Conservation (phyloP, 208 protist genomes). For the Wallacemonas sp. region DNA sequence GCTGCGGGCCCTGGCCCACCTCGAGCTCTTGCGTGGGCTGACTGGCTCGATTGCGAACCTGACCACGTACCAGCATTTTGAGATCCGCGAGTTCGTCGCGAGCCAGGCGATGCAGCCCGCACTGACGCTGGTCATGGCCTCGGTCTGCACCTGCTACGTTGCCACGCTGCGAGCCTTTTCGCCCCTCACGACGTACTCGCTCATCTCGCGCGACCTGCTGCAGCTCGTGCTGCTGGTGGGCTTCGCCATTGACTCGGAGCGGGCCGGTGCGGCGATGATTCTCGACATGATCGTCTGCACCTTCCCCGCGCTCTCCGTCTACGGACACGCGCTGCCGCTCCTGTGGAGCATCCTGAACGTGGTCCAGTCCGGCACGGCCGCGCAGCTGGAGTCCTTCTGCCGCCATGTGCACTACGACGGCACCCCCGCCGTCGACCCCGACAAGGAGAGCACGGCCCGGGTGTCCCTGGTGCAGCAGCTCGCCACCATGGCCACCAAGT, state of each 20-base stretch:
- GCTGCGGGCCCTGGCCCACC: slow-evolving; percentile 53
- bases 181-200: slow-evolving; percentile 45
- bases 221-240: slow-evolving; percentile 75
- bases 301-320: slow-evolving; percentile 61
- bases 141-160: slow-evolving; percentile 63
- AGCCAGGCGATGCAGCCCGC: slow-evolving; percentile 48
- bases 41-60: slow-evolving; percentile 75
- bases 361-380: slow-evolving; percentile 45
- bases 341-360: slow-evolving; percentile 78
- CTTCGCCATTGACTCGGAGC: slow-evolving; percentile 74
- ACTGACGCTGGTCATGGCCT: slow-evolving; percentile 38
- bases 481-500: slow-evolving; percentile 45
- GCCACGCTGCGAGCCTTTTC: slow-evolving; percentile 37
- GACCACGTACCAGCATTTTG: slow-evolving; percentile 76
- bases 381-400: slow-evolving; percentile 65
- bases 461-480: slow-evolving; percentile 48
- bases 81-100: slow-evolving; percentile 83
- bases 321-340: slow-evolving; percentile 61
- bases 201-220: slow-evolving; percentile 50
- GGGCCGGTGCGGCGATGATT: slow-evolving; percentile 53
- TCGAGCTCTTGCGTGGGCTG: slow-evolving; percentile 77
- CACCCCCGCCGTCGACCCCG: slow-evolving; percentile 48
- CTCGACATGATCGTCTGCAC: slow-evolving; percentile 47
- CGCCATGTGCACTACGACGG: slow-evolving; percentile 46
- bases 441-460: slow-evolving; percentile 55